phyloP scores from a whole-genome alignment of 2,329 filamentous ascomycete species.

The Arthroderma sp. region DNA sequence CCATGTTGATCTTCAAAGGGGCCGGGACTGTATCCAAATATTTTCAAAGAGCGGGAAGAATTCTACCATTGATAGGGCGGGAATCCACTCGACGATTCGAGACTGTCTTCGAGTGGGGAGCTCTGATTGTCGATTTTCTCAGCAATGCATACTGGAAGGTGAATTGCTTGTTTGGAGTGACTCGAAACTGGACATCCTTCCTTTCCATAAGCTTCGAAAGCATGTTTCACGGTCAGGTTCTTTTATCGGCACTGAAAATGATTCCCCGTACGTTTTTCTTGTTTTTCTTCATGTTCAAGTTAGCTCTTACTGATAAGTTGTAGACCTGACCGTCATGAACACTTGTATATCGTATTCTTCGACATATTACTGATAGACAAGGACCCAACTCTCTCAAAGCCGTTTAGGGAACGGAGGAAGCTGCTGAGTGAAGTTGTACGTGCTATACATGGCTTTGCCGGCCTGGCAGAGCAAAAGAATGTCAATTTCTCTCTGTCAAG shows the following conservation, averaged over 20 bases:
- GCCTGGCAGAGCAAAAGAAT: slow-evolving; percentile 52
- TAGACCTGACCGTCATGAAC: slow-evolving; percentile 39
- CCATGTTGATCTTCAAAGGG: slow-evolving; percentile 56
- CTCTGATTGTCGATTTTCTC: slow-evolving; percentile 44
- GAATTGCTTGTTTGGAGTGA: slow-evolving; percentile 71
- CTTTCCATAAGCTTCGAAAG: slow-evolving; percentile 72
- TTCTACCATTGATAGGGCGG: slow-evolving; percentile 57
- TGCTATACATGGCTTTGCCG: slow-evolving; percentile 48
- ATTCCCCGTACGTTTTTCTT: slow-evolving; percentile 47
- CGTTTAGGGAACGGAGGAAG: slow-evolving; percentile 30
- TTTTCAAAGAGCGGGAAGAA: slow-evolving; percentile 91
- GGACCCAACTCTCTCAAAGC: slow-evolving; percentile 36
- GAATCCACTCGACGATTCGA: slow-evolving; percentile 50
- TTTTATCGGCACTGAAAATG: slow-evolving; percentile 53
- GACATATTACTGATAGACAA: slow-evolving; percentile 47
- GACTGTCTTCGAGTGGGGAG: slow-evolving; percentile 51
- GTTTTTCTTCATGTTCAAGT: neutral
- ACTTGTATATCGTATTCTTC: slow-evolving; percentile 49
- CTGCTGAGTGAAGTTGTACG: slow-evolving; percentile 45
- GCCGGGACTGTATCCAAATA: slow-evolving; percentile 51
- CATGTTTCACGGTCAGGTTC: slow-evolving; percentile 61
- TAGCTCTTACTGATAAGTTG: slow-evolving; percentile 10
- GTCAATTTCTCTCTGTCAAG: slow-evolving; percentile 50
- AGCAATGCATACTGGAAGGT: slow-evolving; percentile 65
- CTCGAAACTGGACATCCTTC: slow-evolving; percentile 49